phyloP scores from a whole-genome alignment of 148 eudicot genomes.

The Vaccinium corymbosum region DNA sequence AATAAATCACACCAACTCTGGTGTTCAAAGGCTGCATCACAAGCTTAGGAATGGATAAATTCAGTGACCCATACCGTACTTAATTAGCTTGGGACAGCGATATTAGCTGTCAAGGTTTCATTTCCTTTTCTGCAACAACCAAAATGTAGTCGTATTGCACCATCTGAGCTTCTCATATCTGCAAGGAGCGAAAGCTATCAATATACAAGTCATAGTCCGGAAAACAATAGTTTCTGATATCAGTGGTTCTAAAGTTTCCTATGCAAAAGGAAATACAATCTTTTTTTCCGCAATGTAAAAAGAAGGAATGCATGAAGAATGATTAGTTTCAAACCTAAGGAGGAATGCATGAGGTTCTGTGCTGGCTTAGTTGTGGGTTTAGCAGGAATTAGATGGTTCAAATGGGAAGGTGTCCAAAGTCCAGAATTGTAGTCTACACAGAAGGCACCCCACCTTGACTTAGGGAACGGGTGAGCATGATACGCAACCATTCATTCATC shows the following conservation, averaged over 20 bases:
- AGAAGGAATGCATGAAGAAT: neutral
- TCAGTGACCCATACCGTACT: neutral
- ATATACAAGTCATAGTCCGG: neutral
- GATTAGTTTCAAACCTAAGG: neutral
- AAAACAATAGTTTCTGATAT: neutral
- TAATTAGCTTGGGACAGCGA: neutral
- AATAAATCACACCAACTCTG: neutral
- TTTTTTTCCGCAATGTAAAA: neutral
- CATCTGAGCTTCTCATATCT: slow-evolving; percentile 86
- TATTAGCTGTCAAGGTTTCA: slow-evolving; percentile 34
- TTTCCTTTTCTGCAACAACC: slow-evolving; percentile 89
- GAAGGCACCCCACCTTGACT: neutral
- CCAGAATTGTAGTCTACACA: neutral
- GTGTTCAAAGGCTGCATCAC: neutral
- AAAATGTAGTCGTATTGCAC: slow-evolving; percentile 27
- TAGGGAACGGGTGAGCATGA: neutral
- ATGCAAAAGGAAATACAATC: neutral
- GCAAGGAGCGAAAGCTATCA: slow-evolving; percentile 12
- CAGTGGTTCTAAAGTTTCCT: neutral
- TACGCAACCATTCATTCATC: neutral
- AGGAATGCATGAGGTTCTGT: neutral
- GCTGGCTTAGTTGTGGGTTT: neutral
- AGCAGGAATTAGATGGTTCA: too few relatives aligned
- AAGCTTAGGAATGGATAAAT: neutral
- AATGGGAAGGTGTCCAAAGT: neutral